Evolutionary conservation across 306 rosid species (phyloP), one percentile per base, ranked within the genome.

Genomic region (Vigna radiata): DNA sequence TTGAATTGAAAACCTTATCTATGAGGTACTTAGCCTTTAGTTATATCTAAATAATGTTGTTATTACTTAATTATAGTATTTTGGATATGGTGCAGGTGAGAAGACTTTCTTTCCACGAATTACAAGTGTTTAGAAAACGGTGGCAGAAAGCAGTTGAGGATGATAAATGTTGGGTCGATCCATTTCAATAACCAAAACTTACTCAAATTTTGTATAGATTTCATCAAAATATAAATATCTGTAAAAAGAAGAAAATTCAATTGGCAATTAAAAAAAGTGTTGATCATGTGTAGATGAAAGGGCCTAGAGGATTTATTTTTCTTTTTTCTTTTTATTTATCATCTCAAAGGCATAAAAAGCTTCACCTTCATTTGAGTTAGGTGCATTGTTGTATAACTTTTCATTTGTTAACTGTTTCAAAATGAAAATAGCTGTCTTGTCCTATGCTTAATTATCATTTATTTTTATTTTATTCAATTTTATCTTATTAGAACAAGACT

Each of bases 121-220:
- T 72, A 19, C 70, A 73, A 27, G 25, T 72, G 5, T 82, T 82
- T 11, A 55, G 29, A 49, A 72, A 82, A 71, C 71, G 86, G 29
- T 82, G 86, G 86, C 39, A 66, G 27, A 78, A 50, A 46, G 86
- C 82, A 37, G 76, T 27, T n/a, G 76, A 82, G 43, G 72, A 67
- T 43, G 86, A 77, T 77, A 13, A 71, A 11, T 82, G 86, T 49
- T 82, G 86, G 79, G 48, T 65, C 7, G 82, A 82, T 72, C 86
- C 86, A 66, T 72, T 65, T 65, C 62, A 65, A 77, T 77, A 77
- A 68, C 52, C 31, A 33, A 43, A 4, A 59, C 23, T 52, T 36
- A 16, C 6, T 58, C 53, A 31, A 15, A 2, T 47, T 31, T 17
- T 55, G 79, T 73, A 55, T 68, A 68, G 11, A 47, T 6, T 21